phyloP scores from a whole-genome alignment of 2,329 filamentous ascomycete genomes.

The Fusarium burgessii region DNA sequence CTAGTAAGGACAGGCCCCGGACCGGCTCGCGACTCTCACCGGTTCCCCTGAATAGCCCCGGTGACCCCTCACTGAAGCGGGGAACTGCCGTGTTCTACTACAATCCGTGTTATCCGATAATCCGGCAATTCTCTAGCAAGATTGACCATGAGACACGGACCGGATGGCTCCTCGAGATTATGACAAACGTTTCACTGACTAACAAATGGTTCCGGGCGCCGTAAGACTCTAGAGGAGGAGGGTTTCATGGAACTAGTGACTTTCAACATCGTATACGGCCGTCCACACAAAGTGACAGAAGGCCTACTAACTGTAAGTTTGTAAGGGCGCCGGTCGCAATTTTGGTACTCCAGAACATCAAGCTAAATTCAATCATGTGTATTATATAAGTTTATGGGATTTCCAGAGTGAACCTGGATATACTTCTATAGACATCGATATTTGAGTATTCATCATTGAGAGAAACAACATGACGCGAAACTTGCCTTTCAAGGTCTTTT shows the following conservation, averaged over 20 bases:
- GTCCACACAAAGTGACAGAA: rapidly evolving
- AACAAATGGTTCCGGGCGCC: not conserved
- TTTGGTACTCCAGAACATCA: too few relatives aligned
- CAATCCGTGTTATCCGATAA: not conserved
- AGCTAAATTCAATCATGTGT: rapidly evolving
- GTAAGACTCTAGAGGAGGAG: not conserved
- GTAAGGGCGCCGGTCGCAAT: not conserved
- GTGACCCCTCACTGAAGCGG: not conserved
- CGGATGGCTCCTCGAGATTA: rapidly evolving
- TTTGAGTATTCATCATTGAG: not conserved
- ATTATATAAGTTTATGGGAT: not conserved
- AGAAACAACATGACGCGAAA: not conserved
- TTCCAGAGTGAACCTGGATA: rapidly evolving
- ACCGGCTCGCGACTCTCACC: not conserved
- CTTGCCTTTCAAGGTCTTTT: not conserved
- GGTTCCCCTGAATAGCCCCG: not conserved
- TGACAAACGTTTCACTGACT: not conserved
- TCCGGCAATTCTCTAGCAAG: not conserved
- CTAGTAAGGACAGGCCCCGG: not conserved
- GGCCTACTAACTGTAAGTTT: too few relatives aligned
- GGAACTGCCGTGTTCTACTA: not conserved
- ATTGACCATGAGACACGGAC: rapidly evolving
- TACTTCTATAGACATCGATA: rapidly evolving
- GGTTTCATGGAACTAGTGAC: too few relatives aligned
- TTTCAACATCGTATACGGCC: not conserved